These are phyloP conservation scores for Leishmania lainsoni DNA, from an alignment of 208 protist genomes.

Conservation along the genomic window DNA sequence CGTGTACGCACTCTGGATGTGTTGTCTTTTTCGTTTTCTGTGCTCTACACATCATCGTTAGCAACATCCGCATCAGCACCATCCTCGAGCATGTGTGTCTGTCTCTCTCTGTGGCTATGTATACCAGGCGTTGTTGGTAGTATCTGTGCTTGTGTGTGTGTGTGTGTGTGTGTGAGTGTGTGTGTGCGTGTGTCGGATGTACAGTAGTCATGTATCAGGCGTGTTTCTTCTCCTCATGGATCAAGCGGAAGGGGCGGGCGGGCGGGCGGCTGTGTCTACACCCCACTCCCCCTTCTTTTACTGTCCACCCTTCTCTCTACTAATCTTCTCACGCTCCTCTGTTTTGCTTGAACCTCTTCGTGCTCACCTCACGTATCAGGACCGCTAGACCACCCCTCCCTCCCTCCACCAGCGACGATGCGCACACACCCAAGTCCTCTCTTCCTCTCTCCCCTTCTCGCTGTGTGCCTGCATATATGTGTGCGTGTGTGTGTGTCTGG, in stretches of 20 bases:
- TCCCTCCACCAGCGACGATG: neutral
- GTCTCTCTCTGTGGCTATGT: neutral
- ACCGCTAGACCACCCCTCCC: neutral
- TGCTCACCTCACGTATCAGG: neutral
- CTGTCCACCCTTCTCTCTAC: neutral
- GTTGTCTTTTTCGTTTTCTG: neutral
- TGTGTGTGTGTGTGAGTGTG: neutral
- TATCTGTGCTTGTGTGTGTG: neutral
- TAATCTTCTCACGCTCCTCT: neutral
- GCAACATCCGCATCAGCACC: neutral
- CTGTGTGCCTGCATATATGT: neutral
- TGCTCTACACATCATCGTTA: neutral
- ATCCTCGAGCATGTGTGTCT: neutral
- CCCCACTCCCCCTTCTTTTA: neutral
- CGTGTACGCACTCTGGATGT: neutral
- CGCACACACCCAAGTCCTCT: neutral
- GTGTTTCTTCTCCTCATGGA: neutral
- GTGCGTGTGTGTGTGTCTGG: neutral
- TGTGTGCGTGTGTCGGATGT: neutral
- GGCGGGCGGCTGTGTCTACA: neutral
- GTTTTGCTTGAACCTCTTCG: neutral
- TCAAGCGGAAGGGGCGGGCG: neutral
- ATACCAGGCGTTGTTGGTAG: neutral
- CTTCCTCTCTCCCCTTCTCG: neutral
- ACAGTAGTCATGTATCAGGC: neutral